Base-by-base conservation (phyloP, 805 yeast genomes). In the Starmerella powellii region DNA sequence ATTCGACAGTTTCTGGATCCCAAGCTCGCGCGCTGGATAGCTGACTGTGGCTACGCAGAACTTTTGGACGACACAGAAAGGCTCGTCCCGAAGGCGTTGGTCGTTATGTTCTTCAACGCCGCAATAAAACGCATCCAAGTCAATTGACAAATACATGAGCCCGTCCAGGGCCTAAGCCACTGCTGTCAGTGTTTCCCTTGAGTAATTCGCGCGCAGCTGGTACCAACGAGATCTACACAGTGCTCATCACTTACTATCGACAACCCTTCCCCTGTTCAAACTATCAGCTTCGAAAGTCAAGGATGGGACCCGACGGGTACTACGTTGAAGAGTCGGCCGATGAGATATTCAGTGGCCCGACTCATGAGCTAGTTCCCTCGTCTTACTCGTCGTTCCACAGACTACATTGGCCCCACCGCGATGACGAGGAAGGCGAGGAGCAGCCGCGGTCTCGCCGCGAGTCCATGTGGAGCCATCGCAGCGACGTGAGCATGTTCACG, bases 271-370 rank as follows among this genome's bases (percentile, higher is more conserved):
- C 10, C 26, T 23, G 26, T 10, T 6, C 26, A 23, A 23, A 10
- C 26, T 6, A 6, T 10, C 26, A 6, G 26, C 18, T 29, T n/a
- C 18, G 15, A 16, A 29, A 29, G 18, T 8, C 18, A 29, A 12
- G 8, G 15, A 49, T 49, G 52, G 48, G 45, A 8, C 37, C 46
- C 26, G 57, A 55, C 53, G 56, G 47, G 29, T 48, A 55, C 44
- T 55, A 52, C 33, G 56, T 54, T 11, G 58, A 55, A 48, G 49
- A 47, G 24, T 51, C 57, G 2, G 54, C 55, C 6, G 58, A 70
- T 45, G 84, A 79, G 56, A 75, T 78, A 67, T 79, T 66, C 57
- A 72, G 82, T 4, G 86, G 86, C 15, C 84, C 83, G 2, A 78
- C 78, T 0, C 71, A 80, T 2, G 82, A 76, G 49, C 70, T 77